These are phyloP conservation scores for Castanea crenata DNA, from an alignment of 306 rosid species.

Conservation along the genomic window DNA sequence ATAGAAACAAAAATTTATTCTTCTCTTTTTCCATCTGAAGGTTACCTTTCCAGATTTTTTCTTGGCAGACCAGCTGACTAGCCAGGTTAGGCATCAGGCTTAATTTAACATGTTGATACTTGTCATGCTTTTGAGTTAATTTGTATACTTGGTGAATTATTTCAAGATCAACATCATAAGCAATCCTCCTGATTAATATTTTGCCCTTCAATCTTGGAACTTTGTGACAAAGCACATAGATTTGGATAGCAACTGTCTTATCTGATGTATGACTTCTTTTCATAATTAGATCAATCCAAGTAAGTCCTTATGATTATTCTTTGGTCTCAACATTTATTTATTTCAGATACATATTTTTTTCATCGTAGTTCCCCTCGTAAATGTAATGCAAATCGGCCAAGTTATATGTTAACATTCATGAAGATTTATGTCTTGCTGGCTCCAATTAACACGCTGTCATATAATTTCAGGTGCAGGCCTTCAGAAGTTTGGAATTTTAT, in stretches of 20 bases:
- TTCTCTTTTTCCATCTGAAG: slow-evolving; percentile 32
- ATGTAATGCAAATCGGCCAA: too few relatives aligned
- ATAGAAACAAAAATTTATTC: neutral
- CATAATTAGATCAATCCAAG: too few relatives aligned
- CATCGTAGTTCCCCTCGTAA: too few relatives aligned
- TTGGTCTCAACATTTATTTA: neutral
- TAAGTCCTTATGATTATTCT: neutral
- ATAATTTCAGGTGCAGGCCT: slow-evolving; percentile 65
- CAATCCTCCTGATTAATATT: too few relatives aligned
- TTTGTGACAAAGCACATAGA: too few relatives aligned
- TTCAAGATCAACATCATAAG: neutral
- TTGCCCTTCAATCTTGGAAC: too few relatives aligned
- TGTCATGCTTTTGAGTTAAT: neutral
- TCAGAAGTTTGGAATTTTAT: slow-evolving; percentile 75
- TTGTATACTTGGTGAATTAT: neutral
- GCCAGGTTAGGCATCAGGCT: slow-evolving; percentile 49
- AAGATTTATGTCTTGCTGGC: too few relatives aligned
- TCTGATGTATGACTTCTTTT: neutral
- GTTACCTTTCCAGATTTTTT: slow-evolving; percentile 58
- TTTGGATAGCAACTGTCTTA: neutral
- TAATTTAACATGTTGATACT: neutral
- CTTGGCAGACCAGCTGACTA: slow-evolving; percentile 86
- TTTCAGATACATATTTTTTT: neutral
- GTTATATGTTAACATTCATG: too few relatives aligned
- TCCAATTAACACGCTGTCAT: neutral